Conservation (phyloP, 768 basidiomycete genomes). For the Pleurotus djamor region DNA sequence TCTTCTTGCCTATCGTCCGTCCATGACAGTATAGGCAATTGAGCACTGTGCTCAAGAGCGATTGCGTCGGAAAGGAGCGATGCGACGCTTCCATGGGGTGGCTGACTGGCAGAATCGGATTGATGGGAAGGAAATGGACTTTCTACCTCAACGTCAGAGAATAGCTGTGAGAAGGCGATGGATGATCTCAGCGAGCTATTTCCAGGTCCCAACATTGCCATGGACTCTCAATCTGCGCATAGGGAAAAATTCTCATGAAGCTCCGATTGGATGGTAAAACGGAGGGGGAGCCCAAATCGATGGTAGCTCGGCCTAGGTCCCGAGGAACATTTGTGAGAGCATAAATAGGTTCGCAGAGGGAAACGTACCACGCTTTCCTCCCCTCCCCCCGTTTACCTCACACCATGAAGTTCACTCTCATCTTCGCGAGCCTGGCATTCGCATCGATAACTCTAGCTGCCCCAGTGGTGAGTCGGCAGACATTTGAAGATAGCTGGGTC, state of each 20-base stretch:
- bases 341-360: constrained; percentile 2
- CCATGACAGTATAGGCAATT: not conserved
- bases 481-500: not conserved
- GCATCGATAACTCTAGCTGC: constrained; percentile 1
- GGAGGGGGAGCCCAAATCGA: constrained; percentile 7
- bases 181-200: not conserved
- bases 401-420: constrained; percentile 2
- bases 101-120: not conserved
- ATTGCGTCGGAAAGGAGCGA: not conserved
- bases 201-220: constrained; percentile 6
- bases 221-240: constrained; percentile 7
- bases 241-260: constrained; percentile 4
- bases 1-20: not conserved
- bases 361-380: constrained; percentile 4
- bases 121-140: not conserved
- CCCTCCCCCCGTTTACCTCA: not conserved
- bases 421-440: not conserved
- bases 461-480: not conserved
- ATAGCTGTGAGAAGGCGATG: constrained; percentile 1
- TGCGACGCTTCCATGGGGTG: not conserved
- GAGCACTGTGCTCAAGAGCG: not conserved
- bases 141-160: not conserved
- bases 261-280: constrained; percentile 8
- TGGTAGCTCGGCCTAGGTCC: constrained; percentile 7
- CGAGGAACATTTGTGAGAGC: constrained; percentile 7